Evolutionary conservation across 495 filamentous ascomycete genomes (phyloP).

Genomic region (Tuber borchii): DNA sequence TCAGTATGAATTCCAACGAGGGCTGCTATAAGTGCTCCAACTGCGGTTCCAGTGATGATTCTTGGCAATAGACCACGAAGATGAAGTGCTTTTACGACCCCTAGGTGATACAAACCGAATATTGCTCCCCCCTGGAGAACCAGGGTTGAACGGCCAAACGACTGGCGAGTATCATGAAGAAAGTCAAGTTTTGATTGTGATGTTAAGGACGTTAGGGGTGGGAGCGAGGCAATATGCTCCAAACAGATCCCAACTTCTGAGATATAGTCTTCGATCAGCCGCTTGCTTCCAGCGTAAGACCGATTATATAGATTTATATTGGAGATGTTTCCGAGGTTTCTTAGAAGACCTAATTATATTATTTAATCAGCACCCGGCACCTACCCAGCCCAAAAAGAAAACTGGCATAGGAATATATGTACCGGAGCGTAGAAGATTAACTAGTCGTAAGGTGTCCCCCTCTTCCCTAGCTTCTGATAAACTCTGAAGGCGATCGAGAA

Average conservation of each 20-base stretch:
- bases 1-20: constrained; percentile 84
- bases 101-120: constrained; percentile 85
- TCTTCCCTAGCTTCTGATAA: constrained; percentile 68
- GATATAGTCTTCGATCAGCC: constrained; percentile 85
- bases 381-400: neutral
- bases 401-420: neutral
- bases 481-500: constrained; percentile 65
- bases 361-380: neutral
- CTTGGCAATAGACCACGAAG: constrained; percentile 74
- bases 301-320: constrained; percentile 75
- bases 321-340: constrained; percentile 87
- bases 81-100: constrained; percentile 84
- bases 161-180: constrained; percentile 81
- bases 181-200: constrained; percentile 82
- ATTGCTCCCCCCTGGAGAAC: constrained; percentile 87
- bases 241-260: constrained; percentile 73
- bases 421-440: constrained; percentile 67
- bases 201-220: constrained; percentile 60
- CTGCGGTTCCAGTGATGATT: constrained; percentile 86
- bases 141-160: constrained; percentile 78
- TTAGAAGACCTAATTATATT: constrained; percentile 57
- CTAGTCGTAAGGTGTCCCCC: constrained; percentile 65
- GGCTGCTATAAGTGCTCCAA: constrained; percentile 83
- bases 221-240: constrained; percentile 63
- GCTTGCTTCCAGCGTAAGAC: constrained; percentile 82